Conservation (phyloP, 805 yeast species). For the Wickerhamiella dianesei region DNA sequence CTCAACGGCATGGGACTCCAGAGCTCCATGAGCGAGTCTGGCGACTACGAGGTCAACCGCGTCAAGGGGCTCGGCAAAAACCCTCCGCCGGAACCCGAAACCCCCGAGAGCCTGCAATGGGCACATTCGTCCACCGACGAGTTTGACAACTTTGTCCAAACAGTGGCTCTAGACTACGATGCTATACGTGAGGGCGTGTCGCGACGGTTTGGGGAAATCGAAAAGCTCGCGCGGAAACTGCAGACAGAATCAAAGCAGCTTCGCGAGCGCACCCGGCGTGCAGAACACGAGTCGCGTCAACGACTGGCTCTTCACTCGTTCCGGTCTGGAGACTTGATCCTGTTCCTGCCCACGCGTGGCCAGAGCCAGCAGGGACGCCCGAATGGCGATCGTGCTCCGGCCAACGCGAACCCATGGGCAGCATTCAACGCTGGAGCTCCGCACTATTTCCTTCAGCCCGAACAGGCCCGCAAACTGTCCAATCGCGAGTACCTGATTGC, state of each 20-base stretch:
- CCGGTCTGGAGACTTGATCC: constrained; percentile 58
- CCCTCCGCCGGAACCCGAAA: constrained; percentile 1
- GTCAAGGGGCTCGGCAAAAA: constrained; percentile 47
- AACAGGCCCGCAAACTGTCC: constrained; percentile 25
- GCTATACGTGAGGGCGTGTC: constrained; percentile 35
- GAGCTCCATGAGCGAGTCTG: neutral
- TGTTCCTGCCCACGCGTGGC: constrained; percentile 62
- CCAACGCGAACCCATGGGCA: constrained; percentile 64
- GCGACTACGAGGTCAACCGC: constrained; percentile 33
- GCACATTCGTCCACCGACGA: neutral
- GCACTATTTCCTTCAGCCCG: constrained; percentile 57
- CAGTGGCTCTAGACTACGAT: constrained; percentile 28
- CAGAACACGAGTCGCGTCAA: constrained; percentile 27
- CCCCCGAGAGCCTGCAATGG: neutral
- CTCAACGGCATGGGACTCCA: neutral
- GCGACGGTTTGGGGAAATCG: constrained; percentile 78
- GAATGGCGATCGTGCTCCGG: constrained; percentile 41
- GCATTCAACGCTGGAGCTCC: constrained; percentile 86
- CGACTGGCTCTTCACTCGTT: constrained; percentile 59
- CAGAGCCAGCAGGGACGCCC: neutral
- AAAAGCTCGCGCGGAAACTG: constrained; percentile 70
- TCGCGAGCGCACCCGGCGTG: constrained; percentile 25
- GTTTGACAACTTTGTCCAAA: constrained; percentile 16
- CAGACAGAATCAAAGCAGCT: constrained; percentile 54
- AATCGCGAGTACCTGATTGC: constrained; percentile 77